Evolutionary conservation across 805 yeast genomes (phyloP).

Genomic region (Wickerhamiella azymoides): DNA sequence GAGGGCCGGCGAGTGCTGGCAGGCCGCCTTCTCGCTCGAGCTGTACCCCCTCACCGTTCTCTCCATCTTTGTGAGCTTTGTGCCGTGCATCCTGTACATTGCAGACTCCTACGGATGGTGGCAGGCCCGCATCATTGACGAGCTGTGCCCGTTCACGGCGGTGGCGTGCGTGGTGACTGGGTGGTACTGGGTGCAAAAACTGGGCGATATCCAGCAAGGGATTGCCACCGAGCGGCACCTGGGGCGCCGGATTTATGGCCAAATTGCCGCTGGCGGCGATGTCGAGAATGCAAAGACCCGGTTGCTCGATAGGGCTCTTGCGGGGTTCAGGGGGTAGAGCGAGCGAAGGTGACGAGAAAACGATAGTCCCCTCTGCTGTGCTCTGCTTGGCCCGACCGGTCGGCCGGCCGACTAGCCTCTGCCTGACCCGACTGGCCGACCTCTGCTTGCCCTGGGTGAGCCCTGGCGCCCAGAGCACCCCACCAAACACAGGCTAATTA

Average conservation of each 20-base stretch:
- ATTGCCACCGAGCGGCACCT: constrained; percentile 57
- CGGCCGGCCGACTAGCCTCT: too few relatives aligned
- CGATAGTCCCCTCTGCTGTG: too few relatives aligned
- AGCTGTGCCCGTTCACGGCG: constrained; percentile 32
- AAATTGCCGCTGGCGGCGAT: constrained; percentile 26
- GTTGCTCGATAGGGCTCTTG: background rate
- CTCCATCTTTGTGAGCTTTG: background rate
- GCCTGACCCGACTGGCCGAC: too few relatives aligned
- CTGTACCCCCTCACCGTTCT: background rate
- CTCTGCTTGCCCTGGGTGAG: too few relatives aligned
- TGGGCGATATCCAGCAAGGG: constrained; percentile 40
- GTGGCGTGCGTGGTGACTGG: constrained; percentile 58
- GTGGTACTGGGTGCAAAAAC: constrained; percentile 76
- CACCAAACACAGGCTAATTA: too few relatives aligned
- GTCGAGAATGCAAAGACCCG: constrained; percentile 24
- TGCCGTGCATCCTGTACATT: constrained; percentile 7
- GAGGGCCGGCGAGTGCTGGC: constrained; percentile 1
- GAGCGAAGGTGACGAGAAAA: too few relatives aligned
- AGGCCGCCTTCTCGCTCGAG: constrained; percentile 6
- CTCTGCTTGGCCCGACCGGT: too few relatives aligned
- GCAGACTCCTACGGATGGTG: constrained; percentile 13
- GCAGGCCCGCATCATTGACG: constrained; percentile 11
- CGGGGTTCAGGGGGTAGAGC: background rate
- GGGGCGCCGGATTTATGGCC: constrained; percentile 59
- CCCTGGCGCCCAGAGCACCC: too few relatives aligned